phyloP scores from a whole-genome alignment of 2,329 filamentous ascomycete genomes.

The Botrytis medusae region DNA sequence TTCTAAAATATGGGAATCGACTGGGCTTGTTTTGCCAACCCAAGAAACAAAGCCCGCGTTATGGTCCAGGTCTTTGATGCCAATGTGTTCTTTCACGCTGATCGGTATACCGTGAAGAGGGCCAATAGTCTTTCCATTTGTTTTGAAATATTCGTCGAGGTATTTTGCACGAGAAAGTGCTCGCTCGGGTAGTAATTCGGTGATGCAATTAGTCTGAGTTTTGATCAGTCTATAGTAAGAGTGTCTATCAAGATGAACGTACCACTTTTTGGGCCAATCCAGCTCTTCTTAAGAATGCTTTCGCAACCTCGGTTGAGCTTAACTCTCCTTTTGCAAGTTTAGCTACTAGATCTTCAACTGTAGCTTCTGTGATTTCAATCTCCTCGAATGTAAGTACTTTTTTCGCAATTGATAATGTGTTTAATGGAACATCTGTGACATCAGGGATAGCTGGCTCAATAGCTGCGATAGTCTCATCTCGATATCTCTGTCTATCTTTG shows the following conservation, averaged over 20 bases:
- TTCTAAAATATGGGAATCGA: constrained; percentile 50
- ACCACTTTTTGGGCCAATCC: constrained; percentile 52
- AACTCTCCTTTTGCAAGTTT: constrained; percentile 47
- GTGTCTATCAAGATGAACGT: not conserved
- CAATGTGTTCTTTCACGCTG: constrained; percentile 53
- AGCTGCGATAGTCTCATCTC: constrained; percentile 46
- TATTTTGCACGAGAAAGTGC: constrained; percentile 39
- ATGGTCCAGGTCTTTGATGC: constrained; percentile 48
- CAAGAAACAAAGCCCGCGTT: constrained; percentile 52
- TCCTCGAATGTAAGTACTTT: constrained; percentile 49
- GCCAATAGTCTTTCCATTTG: constrained; percentile 39
- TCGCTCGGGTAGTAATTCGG: constrained; percentile 43
- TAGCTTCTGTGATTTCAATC: constrained; percentile 50
- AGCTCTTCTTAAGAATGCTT: constrained; percentile 56
- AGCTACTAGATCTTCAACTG: constrained; percentile 48
- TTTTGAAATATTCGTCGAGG: constrained; percentile 40
- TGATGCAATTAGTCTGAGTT: constrained; percentile 47
- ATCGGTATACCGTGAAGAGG: constrained; percentile 50
- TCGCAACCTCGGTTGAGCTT: constrained; percentile 47
- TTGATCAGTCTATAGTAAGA: not conserved
- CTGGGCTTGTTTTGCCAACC: constrained; percentile 46
- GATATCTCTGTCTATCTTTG: constrained; percentile 46
- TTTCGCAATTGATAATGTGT: constrained; percentile 49
- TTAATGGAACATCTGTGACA: constrained; percentile 42
- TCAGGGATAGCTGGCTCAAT: constrained; percentile 45